Evolutionary conservation across 2,329 filamentous ascomycete genomes (phyloP).

Genomic region (Pezicula neosporulosa): DNA sequence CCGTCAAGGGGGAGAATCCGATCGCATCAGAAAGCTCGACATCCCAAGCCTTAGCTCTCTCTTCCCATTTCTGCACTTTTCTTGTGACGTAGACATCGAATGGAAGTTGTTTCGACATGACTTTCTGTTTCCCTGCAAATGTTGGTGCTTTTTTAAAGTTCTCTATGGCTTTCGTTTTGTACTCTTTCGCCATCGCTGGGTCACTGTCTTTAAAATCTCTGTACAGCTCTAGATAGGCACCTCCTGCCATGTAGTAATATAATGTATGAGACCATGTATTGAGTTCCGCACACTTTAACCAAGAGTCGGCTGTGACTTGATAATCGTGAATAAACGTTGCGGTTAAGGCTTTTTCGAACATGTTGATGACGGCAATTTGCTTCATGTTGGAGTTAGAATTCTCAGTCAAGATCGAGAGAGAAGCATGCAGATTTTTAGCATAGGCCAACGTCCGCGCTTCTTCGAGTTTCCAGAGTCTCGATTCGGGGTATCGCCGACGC

Average conservation of each 20-base stretch:
- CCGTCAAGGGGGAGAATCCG: constrained; percentile 75
- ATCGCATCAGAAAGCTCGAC: constrained; percentile 75
- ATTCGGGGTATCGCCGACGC: constrained; percentile 75
- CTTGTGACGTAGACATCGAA: constrained; percentile 83
- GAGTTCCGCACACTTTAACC: constrained; percentile 70
- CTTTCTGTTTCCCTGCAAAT: constrained; percentile 78
- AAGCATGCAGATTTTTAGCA: constrained; percentile 61
- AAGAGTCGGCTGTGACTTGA: constrained; percentile 67
- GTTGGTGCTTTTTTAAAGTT: constrained; percentile 69
- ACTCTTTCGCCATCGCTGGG: constrained; percentile 45
- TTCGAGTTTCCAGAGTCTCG: constrained; percentile 82
- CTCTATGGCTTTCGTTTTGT: constrained; percentile 64
- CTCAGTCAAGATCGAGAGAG: constrained; percentile 60
- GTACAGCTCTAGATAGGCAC: constrained; percentile 78
- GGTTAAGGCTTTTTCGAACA: constrained; percentile 79
- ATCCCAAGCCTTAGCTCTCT: constrained; percentile 62
- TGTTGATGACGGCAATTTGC: constrained; percentile 80
- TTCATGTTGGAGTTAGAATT: constrained; percentile 70
- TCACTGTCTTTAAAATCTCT: constrained; percentile 49
- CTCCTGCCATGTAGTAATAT: constrained; percentile 85
- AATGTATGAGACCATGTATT: constrained; percentile 90
- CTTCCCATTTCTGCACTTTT: constrained; percentile 87
- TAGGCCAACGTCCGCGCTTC: constrained; percentile 75
- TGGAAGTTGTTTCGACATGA: constrained; percentile 86
- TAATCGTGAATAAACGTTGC: constrained; percentile 79